Evolutionary conservation across 768 basidiomycete genomes (phyloP).

Genomic region (Tylopilus cervinicoccineus): DNA sequence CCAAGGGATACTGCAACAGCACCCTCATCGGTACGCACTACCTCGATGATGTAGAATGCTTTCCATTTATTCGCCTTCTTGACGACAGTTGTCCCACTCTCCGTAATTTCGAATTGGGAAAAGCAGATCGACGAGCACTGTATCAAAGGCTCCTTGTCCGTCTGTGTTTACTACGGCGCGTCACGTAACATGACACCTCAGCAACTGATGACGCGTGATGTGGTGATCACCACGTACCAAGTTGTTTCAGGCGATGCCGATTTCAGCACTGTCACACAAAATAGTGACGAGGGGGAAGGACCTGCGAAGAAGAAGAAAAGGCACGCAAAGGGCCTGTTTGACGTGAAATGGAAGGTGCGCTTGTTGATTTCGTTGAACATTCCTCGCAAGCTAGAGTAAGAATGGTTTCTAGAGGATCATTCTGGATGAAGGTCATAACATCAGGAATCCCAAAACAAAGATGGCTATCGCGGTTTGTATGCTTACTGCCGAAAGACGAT

Average conservation of each 20-base stretch:
- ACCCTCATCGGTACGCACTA: slow-evolving; percentile 71
- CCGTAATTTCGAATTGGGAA: slow-evolving; percentile 86
- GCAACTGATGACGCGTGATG: slow-evolving; percentile 63
- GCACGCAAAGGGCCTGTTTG: slow-evolving; percentile 54
- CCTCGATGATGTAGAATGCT: not conserved
- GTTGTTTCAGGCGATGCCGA: slow-evolving; percentile 57
- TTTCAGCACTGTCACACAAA: slow-evolving; percentile 6
- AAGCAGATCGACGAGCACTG: slow-evolving; percentile 79
- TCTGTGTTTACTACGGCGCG: slow-evolving; percentile 68
- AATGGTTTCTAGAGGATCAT: slow-evolving; percentile 54
- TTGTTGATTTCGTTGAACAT: not conserved
- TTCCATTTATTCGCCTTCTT: slow-evolving; percentile 2
- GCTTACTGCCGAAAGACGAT: slow-evolving; percentile 67
- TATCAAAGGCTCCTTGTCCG: slow-evolving; percentile 44
- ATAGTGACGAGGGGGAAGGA: slow-evolving; percentile 17
- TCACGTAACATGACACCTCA: slow-evolving; percentile 55
- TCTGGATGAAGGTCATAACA: slow-evolving; percentile 85
- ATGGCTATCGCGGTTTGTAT: slow-evolving; percentile 67
- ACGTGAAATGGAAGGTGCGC: slow-evolving; percentile 76
- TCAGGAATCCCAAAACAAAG: slow-evolving; percentile 85
- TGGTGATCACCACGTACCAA: slow-evolving; percentile 85
- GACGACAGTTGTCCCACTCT: slow-evolving; percentile 68
- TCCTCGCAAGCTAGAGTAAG: not conserved
- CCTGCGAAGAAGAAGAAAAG: slow-evolving; percentile 56
- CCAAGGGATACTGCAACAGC: slow-evolving; percentile 51